Conservation (phyloP, 805 yeast genomes). For the Starmerella kuoi region DNA sequence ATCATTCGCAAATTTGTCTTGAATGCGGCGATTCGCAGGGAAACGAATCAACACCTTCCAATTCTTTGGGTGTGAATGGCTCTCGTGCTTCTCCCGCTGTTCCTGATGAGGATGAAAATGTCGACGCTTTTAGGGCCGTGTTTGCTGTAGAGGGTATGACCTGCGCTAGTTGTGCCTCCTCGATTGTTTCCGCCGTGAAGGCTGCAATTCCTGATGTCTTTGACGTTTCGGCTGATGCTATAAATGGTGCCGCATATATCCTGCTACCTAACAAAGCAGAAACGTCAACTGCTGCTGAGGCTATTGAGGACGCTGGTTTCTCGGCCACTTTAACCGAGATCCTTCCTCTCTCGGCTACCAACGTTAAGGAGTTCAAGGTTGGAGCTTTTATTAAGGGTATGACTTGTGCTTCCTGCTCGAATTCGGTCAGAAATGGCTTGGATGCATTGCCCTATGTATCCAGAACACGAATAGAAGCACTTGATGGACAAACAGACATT, state of each 20-base stretch:
- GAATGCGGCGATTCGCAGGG: constrained; percentile 8
- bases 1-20: constrained; percentile 20
- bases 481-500: constrained; percentile 54
- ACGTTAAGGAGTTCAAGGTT: constrained; percentile 32
- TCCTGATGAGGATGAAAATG: background rate
- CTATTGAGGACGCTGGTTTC: constrained; percentile 37
- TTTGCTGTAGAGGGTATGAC: constrained; percentile 56
- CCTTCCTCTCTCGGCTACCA: constrained; percentile 40
- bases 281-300: constrained; percentile 39
- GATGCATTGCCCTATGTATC: constrained; percentile 40
- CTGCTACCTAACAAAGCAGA: constrained; percentile 42
- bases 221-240: constrained; percentile 39
- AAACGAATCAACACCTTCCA: background rate
- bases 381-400: constrained; percentile 60
- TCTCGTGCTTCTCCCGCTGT: background rate
- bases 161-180: constrained; percentile 47
- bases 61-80: background rate
- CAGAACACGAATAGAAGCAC: constrained; percentile 42
- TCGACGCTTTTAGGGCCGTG: constrained; percentile 35
- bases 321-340: constrained; percentile 45
- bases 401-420: constrained; percentile 61
- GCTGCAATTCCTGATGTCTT: constrained; percentile 26
- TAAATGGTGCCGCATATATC: constrained; percentile 42
- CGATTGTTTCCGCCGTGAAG: constrained; percentile 36
- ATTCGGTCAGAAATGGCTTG: constrained; percentile 38